Base-by-base conservation (phyloP, 78 protist species). In the Cavenderia fasciculata region DNA sequence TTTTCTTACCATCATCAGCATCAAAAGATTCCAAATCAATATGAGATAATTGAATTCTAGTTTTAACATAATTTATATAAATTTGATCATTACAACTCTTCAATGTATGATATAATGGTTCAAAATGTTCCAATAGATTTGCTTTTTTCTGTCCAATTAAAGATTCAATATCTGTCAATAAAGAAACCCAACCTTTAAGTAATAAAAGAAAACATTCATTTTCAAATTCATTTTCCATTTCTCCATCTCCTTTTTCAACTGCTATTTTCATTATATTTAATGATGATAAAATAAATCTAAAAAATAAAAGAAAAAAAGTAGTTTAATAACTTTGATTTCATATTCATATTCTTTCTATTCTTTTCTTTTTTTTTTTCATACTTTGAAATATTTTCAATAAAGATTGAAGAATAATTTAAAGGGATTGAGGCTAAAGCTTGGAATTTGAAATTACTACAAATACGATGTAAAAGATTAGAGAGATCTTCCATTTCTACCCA, bases 401-500 rank as follows among this genome's bases (percentile, higher is more conserved):
- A 82, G 25, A 78, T 29, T 21, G 23, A 4, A 1, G 59, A 59
- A 1, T 23, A 2, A 0, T 82, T 33, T 12, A 66, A n/a, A 27
- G 76, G 56, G 11, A 82, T 47, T n/a, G n/a, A 7, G 1, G 18
- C 16, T 2, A 82, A 12, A 23, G 36, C 12, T 11, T 31, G 18
- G 47, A 82, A 82, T n/a, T 63, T 65, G 49, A 66, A 68, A 10
- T 71, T 68, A 7, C 31, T 29, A 44, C 79, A 68, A 27, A 82
- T 44, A 38, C 49, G 18, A 27, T 68, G 65, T 5, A 82, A 18
- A 10, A 65, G 27, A 23, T 65, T 36, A 3, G 79, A 52, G 4
- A 82, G 10, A 44, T 82, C 90, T 43, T 82, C 74, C 57, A 82
- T 54, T 31, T 82, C 90, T n/a, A 14, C 68, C 78, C 78, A 82